Conservation (phyloP, 164 flowering plant genomes). For the Cinnamomum chago region DNA sequence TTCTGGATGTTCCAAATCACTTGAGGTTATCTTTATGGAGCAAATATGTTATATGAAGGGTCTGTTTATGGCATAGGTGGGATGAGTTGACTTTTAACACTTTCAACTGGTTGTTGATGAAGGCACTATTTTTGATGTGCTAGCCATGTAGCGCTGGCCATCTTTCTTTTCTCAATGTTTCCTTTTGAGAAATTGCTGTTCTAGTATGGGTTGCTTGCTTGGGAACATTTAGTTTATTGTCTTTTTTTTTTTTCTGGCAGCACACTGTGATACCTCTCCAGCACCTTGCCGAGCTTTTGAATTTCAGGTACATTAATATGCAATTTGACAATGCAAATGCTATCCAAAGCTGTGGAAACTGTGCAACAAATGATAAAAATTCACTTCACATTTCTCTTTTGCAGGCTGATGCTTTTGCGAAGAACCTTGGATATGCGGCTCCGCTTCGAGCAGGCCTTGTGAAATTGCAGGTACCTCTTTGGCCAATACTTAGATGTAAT, state of each 20-base stretch:
- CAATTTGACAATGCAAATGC: neutral
- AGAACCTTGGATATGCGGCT: conserved; percentile 76
- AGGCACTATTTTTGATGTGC: too few species aligned
- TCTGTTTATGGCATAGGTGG: too few species aligned
- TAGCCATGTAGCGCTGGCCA: too few species aligned
- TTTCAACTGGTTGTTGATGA: too few species aligned
- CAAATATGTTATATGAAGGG: too few species aligned
- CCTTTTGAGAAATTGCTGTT: too few species aligned
- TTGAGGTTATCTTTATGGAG: too few species aligned
- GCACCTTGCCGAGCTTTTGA: conserved; percentile 86
- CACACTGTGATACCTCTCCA: conserved; percentile 89
- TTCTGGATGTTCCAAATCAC: too few species aligned
- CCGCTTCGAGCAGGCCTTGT: conserved; percentile 80
- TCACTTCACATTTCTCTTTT: conserved; percentile 2
- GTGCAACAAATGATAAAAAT: neutral
- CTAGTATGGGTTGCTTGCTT: neutral
- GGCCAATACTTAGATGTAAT: neutral
- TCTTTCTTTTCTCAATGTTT: too few species aligned
- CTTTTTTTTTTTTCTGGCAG: conserved; percentile 37
- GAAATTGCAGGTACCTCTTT: conserved; percentile 71
- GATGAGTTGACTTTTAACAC: too few species aligned
- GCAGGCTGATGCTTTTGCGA: conserved; percentile 97
- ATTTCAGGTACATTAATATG: conserved; percentile 66
- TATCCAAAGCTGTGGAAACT: neutral
- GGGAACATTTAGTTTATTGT: neutral